Conservation (phyloP, 345 rosid genomes). For the Crucihimalaya himalaica region DNA sequence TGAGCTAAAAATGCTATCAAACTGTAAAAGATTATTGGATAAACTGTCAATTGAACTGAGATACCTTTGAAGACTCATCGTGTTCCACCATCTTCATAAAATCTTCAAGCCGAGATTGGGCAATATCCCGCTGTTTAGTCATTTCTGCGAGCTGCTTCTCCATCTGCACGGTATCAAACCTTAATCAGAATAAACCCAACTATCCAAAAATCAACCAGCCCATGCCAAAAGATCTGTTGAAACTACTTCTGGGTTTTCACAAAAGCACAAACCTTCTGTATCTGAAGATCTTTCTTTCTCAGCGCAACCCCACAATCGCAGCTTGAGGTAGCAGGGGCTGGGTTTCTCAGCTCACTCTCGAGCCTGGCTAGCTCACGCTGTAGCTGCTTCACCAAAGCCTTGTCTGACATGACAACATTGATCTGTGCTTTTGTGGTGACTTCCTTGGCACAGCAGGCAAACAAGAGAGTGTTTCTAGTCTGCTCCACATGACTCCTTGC, state of each 20-base stretch:
- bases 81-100: constrained; percentile 63
- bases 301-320: constrained; percentile 64
- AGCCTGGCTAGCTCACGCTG: constrained; percentile 90
- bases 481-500: constrained; percentile 97
- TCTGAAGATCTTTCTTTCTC: constrained; percentile 88
- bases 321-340: constrained; percentile 56
- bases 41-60: constrained; percentile 32
- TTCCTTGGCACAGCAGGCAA: constrained; percentile 98
- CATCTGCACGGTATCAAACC: constrained; percentile 57
- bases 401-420: constrained; percentile 98
- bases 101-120: constrained; percentile 78
- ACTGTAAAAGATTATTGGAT: constrained; percentile 3
- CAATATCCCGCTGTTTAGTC: constrained; percentile 82
- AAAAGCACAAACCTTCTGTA: constrained; percentile 66
- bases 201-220: constrained; percentile 9
- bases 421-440: constrained; percentile 95
- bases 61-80: constrained; percentile 57
- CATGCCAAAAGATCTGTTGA: constrained; percentile 18
- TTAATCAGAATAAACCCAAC: constrained; percentile 27
- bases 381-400: constrained; percentile 94
- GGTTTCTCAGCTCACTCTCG: constrained; percentile 84
- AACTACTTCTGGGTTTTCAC: constrained; percentile 19
- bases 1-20: background rate
- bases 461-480: constrained; percentile 93
- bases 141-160: constrained; percentile 80